Base-by-base conservation (phyloP, 2,329 filamentous ascomycete species). In the Achaetomium macrosporum region DNA sequence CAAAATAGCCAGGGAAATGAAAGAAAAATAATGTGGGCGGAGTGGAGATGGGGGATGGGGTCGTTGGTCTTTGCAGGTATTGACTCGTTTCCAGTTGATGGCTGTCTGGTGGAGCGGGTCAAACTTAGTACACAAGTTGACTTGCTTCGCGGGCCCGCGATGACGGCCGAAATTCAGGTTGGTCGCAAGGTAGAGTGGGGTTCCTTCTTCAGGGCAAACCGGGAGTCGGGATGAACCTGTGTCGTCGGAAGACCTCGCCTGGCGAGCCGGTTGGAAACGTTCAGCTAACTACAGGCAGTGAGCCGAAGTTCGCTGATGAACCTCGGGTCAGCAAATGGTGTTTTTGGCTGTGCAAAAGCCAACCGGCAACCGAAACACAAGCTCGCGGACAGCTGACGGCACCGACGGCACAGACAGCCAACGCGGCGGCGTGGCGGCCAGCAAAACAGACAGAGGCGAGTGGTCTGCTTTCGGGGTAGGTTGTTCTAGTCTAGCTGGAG, bases 21-120 rank as follows among this genome's bases (percentile, higher is more conserved):
- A 56, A 60, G 48, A 57, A 61, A 61, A 57, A 60, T 60, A 56
- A 59, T 58, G 59, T 64, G 58, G 61, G 59, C 57, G 67, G 65
- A 65, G 66, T 67, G 65, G 66, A 65, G 65, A 66, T 62, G 36
- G 47, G 25, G 25, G 25, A 25, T 25, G 50, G 50, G 29, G 39
- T 29, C 52, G 43, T 35, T 33, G 53, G 35, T 13, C 20, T 46
- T 36, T 20, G 13, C 25, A 42, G 46, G 16, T 48, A n/a, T 37
- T n/a, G 11, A 13, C 33, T 15, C 11, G 10, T 15, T 11, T 37
- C 15, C n/a, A 29, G 53, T 37, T 42, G 53, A 54, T 47, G 54
- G 53, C 43, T 54, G 56, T 17, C 39, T 44, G 20, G 50, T 53
- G 53, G 49, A 57, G 51, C 29, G 29, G 41, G 10, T n/a, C 15